These are phyloP conservation scores for Alternaria consortialis DNA, from an alignment of 2,329 filamentous ascomycete species.

Conservation along the genomic window DNA sequence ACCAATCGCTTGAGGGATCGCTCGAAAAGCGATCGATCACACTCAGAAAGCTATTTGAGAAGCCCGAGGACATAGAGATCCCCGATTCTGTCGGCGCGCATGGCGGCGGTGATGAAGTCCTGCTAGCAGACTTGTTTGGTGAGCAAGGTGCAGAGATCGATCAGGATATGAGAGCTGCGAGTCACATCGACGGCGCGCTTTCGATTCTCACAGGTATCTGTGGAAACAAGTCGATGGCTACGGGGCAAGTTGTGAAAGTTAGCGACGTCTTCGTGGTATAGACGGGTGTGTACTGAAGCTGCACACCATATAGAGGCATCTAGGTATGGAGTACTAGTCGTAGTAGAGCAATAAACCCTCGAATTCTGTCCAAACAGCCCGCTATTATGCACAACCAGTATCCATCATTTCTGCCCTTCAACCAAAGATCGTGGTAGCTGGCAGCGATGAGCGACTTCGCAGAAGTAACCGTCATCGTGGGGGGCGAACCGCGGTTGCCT, in stretches of 20 bases:
- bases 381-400: not conserved
- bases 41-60: constrained; percentile 64
- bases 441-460: not conserved
- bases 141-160: constrained; percentile 58
- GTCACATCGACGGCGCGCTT: constrained; percentile 66
- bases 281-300: not conserved
- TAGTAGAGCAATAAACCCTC: not conserved
- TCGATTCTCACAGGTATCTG: constrained; percentile 69
- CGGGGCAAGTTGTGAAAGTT: constrained; percentile 65
- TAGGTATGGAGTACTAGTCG: not conserved
- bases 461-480: not conserved
- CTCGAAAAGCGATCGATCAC: constrained; percentile 61
- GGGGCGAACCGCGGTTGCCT: not conserved
- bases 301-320: not conserved
- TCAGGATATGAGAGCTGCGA: constrained; percentile 63
- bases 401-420: not conserved
- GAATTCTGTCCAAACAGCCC: not conserved
- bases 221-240: constrained; percentile 66
- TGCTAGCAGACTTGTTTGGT: constrained; percentile 68
- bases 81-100: constrained; percentile 64
- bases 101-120: constrained; percentile 66
- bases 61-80: constrained; percentile 65
- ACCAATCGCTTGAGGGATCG: constrained; percentile 64
- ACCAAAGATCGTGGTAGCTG: not conserved
- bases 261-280: constrained; percentile 54